Base-by-base conservation (phyloP, 176 grass and related monocot species). In the Rhynchospora breviuscula region DNA sequence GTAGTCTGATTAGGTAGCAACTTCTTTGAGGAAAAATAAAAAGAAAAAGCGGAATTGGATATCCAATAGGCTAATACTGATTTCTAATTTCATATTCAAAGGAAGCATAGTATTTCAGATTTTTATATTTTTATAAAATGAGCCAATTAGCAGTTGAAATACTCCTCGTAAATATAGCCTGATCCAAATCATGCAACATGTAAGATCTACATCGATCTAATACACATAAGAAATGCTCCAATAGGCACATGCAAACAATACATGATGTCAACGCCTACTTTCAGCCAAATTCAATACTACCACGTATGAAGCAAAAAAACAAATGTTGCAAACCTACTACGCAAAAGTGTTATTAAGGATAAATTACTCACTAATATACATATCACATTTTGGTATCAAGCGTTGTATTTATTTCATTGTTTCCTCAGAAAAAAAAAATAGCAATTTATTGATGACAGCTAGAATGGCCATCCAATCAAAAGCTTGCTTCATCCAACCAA, bases 241-340 rank as follows among this genome's bases (percentile, higher is more conserved):
- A 57, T 57, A 56, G 73, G 51, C 73, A 78, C 73, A 57, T 78
- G 73, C 73, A 78, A 78, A 78, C 73, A 78, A 78, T 57, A 18
- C 49, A 57, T 57, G 51, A 78, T 78, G 73, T 57, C 73, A 78
- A 78, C 25, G 31, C 47, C 71, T 53, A 57, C 51, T 54, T 17
- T 18, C 12, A 78, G 0, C 51, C 25, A 18, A 78, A 78, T 78
- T n/a, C 14, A 51, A 53, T 29, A 76, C 5, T 57, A 21, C 22
- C 23, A 25, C 72, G 66, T 69, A 69, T 52, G 6, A 69, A 44
- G 2, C 7, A 69, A 25, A 14, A 56, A 76, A 14, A 5, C 18
- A 48, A 75, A 53, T 25, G 10, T 53, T 76, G 22, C 49, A 10
- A 26, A 75, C 48, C 21, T 51, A 75, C 47, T 21, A 22, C n/a